Conservation (phyloP, 1,139 yeast species). For the Kazachstania sp. region DNA sequence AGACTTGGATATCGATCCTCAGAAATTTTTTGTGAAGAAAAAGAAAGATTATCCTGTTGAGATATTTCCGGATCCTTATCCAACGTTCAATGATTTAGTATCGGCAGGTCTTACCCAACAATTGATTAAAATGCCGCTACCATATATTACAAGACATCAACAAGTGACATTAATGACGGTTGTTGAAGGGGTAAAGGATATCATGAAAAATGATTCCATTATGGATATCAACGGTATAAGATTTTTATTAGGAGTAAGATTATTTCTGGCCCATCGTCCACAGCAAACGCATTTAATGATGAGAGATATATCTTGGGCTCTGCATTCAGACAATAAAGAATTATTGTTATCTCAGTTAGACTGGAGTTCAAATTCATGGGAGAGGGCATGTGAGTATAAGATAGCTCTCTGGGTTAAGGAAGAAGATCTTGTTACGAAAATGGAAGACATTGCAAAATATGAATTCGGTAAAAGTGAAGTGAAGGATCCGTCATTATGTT, state of each 20-base stretch:
- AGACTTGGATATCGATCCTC: slow-evolving; percentile 31
- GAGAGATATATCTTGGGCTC: slow-evolving; percentile 84
- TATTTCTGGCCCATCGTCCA: slow-evolving; percentile 50
- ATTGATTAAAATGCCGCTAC: slow-evolving; percentile 58
- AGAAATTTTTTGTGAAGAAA: slow-evolving; percentile 25
- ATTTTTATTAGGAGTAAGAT: slow-evolving; percentile 62
- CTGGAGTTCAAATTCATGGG: slow-evolving; percentile 51
- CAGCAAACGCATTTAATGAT: slow-evolving; percentile 48
- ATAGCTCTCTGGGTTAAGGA: slow-evolving; percentile 65
- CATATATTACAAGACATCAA: slow-evolving; percentile 82
- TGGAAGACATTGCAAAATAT: slow-evolving; percentile 65
- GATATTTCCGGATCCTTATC: slow-evolving; percentile 36
- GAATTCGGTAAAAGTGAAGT: slow-evolving; percentile 40
- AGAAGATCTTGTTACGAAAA: slow-evolving; percentile 41
- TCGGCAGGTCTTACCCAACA: slow-evolving; percentile 49
- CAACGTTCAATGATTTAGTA: slow-evolving; percentile 38
- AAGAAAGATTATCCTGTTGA: slow-evolving; percentile 20
- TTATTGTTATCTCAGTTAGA: slow-evolving; percentile 50
- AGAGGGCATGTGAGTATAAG: slow-evolving; percentile 50
- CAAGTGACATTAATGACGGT: slow-evolving; percentile 74
- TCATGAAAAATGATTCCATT: slow-evolving; percentile 41
- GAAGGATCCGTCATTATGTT: slow-evolving; percentile 67
- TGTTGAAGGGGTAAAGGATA: slow-evolving; percentile 51
- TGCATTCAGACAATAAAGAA: slow-evolving; percentile 74
- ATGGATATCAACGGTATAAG: slow-evolving; percentile 68